A percentile compares a stretch with the other conserved stretches of the same genome.
Evolutionary conservation across 2,329 filamentous ascomycete genomes (phyloP).

Genomic region (Furcasterigmium sp.): DNA sequence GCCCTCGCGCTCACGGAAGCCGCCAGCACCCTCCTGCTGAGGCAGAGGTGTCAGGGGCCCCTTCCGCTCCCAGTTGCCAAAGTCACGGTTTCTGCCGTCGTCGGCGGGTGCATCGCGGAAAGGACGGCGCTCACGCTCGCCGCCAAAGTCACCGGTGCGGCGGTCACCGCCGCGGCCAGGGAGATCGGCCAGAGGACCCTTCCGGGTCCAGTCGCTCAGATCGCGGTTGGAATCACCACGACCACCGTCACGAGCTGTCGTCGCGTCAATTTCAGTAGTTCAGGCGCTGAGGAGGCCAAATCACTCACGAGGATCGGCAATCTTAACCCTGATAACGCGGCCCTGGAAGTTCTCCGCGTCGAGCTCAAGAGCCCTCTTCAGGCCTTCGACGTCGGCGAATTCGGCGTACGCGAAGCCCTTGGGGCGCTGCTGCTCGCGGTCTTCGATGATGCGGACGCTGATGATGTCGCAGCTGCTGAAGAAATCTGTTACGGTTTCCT

Average conservation of each 20-base stretch:
- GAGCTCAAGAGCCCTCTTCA: constrained; percentile 84
- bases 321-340: constrained; percentile 85
- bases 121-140: constrained; percentile 55
- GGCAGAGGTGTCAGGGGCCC: constrained; percentile 76
- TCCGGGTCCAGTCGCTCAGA: constrained; percentile 86
- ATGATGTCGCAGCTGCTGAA: constrained; percentile 81
- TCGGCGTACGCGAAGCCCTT: constrained; percentile 99
- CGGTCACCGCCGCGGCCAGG: constrained; percentile 46
- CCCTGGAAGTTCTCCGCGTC: constrained; percentile 82
- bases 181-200: constrained; percentile 77
- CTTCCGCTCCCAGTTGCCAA: constrained; percentile 90
- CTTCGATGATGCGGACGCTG: constrained; percentile 93
- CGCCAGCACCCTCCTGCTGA: constrained; percentile 43
- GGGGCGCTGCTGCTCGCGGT: constrained; percentile 86
- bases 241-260: constrained; percentile 75
- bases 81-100: constrained; percentile 74
- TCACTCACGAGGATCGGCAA: constrained; percentile 90
- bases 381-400: constrained; percentile 78
- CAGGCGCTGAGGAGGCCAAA: constrained; percentile 17
- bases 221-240: constrained; percentile 65
- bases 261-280: constrained; percentile 26
- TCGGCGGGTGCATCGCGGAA: constrained; percentile 64
- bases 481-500: constrained; percentile 77
- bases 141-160: constrained; percentile 41
- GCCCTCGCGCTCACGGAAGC: constrained; percentile 39